A percentile compares a stretch with the other conserved stretches of the same genome.
phyloP scores from a whole-genome alignment of 352 stramenopile genomes.

The Pythium brachiatum region DNA sequence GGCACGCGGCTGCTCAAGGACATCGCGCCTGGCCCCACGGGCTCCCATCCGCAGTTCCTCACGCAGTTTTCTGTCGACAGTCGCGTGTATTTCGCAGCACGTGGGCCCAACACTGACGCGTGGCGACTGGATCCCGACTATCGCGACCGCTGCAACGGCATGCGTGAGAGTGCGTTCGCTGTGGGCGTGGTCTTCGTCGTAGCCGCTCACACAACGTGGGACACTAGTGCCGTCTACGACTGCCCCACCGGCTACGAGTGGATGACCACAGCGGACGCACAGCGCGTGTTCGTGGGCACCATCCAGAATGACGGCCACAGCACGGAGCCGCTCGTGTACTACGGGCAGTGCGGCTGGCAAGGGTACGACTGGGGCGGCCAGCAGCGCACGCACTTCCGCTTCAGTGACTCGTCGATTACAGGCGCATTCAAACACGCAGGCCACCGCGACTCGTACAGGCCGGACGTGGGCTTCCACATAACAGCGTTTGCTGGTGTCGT shows the following conservation, averaged over 20 bases:
- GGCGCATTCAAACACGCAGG: constrained; percentile 85
- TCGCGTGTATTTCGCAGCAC: constrained; percentile 79
- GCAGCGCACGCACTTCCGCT: constrained; percentile 72
- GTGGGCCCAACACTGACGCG: constrained; percentile 52
- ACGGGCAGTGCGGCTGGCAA: constrained; percentile 82
- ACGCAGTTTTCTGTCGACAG: constrained; percentile 53
- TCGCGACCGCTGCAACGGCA: constrained; percentile 68
- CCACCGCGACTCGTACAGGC: constrained; percentile 60
- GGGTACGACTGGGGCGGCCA: constrained; percentile 69
- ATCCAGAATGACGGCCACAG: constrained; percentile 25
- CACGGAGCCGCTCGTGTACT: constrained; percentile 66
- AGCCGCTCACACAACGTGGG: constrained; percentile 58
- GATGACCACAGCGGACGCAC: constrained; percentile 78
- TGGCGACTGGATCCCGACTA: constrained; percentile 44
- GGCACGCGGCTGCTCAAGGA: constrained; percentile 73
- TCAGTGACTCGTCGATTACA: constrained; percentile 78
- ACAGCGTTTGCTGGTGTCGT: constrained; percentile 27
- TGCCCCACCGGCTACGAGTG: constrained; percentile 81
- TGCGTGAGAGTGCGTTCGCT: constrained; percentile 62
- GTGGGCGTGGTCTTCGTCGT: constrained; percentile 67
- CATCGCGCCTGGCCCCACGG: constrained; percentile 36
- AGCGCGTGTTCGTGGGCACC: constrained; percentile 37
- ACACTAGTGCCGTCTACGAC: constrained; percentile 69
- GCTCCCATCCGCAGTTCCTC: constrained; percentile 37
- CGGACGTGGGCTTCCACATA: constrained; percentile 47